Percentiles rank a stretch among this genome's conserved stretches.
Conservation (phyloP, 352 stramenopile species). For the Stephanocyclus meneghinianus region DNA sequence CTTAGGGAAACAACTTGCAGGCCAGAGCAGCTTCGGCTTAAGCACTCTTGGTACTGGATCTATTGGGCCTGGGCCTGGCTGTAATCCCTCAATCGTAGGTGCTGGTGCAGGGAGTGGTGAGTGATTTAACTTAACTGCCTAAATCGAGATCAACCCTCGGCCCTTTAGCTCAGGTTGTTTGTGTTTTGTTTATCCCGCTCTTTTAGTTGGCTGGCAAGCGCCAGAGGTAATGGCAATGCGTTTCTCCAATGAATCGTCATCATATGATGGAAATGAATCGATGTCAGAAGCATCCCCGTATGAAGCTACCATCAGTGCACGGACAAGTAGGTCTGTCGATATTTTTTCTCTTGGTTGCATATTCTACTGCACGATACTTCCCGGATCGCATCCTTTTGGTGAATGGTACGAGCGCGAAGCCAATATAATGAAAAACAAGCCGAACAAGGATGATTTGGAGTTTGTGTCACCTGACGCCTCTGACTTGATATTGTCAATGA, state of each 20-base stretch:
- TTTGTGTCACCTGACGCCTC: conserved; percentile 75
- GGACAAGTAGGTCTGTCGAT: conserved; percentile 82
- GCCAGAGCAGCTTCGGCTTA: conserved; percentile 81
- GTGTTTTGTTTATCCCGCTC: neutral
- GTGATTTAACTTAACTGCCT: neutral
- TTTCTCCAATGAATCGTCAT: conserved; percentile 50
- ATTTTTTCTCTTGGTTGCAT: conserved; percentile 88
- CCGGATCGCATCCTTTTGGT: conserved; percentile 85
- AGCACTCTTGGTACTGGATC: conserved; percentile 69
- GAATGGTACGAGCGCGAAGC: conserved; percentile 85
- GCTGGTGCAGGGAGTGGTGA: conserved; percentile 74
- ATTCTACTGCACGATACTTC: conserved; percentile 84
- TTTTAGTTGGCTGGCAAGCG: conserved; percentile 84
- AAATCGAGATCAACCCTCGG: neutral
- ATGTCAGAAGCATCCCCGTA: conserved; percentile 49
- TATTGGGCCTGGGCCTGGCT: conserved; percentile 44
- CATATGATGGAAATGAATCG: conserved; percentile 35
- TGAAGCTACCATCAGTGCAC: conserved; percentile 28
- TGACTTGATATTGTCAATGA: conserved; percentile 81
- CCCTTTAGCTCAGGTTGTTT: neutral
- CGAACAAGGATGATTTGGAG: conserved; percentile 60
- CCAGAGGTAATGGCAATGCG: conserved; percentile 84
- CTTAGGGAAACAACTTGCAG: conserved; percentile 85
- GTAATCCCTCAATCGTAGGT: conserved; percentile 53
- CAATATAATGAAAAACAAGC: conserved; percentile 84